phyloP scores from a whole-genome alignment of 2,329 filamentous ascomycete genomes.

The Conoideocrella luteorostrata region DNA sequence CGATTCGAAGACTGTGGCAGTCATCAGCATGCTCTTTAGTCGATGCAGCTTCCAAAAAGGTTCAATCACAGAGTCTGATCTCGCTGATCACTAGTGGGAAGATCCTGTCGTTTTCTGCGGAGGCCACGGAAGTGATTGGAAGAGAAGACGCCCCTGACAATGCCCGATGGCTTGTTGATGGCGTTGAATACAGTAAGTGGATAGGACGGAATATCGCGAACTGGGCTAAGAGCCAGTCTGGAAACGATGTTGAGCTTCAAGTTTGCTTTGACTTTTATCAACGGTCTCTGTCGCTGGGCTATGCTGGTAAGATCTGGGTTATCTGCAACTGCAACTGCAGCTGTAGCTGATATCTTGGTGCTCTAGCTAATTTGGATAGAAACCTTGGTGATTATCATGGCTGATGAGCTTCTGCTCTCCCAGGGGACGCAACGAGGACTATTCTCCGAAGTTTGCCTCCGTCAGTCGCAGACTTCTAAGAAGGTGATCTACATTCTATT shows the following conservation, averaged over 20 bases:
- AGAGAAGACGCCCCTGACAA: conserved; percentile 20
- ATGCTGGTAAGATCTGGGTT: conserved; percentile 53
- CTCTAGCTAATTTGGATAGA: conserved; percentile 29
- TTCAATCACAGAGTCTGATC: conserved; percentile 31
- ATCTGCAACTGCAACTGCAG: too few species aligned
- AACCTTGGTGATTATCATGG: conserved; percentile 27
- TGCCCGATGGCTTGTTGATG: conserved; percentile 56
- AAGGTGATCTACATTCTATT: conserved; percentile 22
- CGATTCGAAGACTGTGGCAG: conserved; percentile 33
- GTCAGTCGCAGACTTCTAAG: conserved; percentile 19
- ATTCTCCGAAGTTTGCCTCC: conserved; percentile 26
- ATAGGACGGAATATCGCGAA: conserved; percentile 56
- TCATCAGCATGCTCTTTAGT: conserved; percentile 19
- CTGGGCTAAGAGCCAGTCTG: conserved; percentile 29
- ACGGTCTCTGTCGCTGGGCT: conserved; percentile 64
- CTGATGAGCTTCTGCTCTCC: conserved; percentile 32
- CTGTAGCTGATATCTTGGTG: not conserved
- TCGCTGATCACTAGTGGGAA: conserved; percentile 42
- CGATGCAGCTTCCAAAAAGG: conserved; percentile 20
- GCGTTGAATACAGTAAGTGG: conserved; percentile 63
- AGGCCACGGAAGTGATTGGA: conserved; percentile 47
- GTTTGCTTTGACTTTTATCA: conserved; percentile 43
- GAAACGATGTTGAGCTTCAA: conserved; percentile 30
- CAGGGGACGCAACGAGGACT: conserved; percentile 12
- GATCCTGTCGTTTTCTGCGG: conserved; percentile 44